Conservation (phyloP, 139 green algal species). For the Zygnema circumcarinatum region DNA sequence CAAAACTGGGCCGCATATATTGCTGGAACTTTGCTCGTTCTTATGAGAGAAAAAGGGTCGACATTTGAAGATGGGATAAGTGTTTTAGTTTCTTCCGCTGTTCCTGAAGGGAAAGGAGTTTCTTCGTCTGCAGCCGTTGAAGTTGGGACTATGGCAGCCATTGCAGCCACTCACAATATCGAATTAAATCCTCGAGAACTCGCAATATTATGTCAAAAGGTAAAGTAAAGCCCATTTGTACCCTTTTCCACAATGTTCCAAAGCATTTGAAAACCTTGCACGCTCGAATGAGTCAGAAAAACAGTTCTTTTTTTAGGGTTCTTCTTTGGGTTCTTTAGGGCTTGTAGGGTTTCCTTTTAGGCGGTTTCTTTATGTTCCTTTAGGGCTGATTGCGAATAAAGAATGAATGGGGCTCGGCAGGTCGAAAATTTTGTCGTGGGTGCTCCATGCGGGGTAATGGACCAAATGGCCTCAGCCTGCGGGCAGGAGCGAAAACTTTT, state of each 20-base stretch:
- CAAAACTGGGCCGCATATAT: constrained; percentile 89
- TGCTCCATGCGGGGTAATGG: constrained; percentile 95
- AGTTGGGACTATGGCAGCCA: constrained; percentile 62
- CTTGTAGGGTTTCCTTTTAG: neutral
- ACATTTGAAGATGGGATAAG: constrained; percentile 46
- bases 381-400: neutral
- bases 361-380: neutral
- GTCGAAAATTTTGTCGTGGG: constrained; percentile 93
- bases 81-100: constrained; percentile 78
- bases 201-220: constrained; percentile 83
- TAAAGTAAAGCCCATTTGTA: neutral
- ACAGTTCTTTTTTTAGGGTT: too few species aligned
- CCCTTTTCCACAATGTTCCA: neutral
- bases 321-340: too few species aligned
- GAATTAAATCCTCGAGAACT: constrained; percentile 60
- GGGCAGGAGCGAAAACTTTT: constrained; percentile 78
- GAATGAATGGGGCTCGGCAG: too few species aligned
- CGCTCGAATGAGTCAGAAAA: too few species aligned
- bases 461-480: constrained; percentile 85
- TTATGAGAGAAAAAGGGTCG: constrained; percentile 73
- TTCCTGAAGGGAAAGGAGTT: constrained; percentile 94
- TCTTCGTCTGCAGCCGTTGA: constrained; percentile 89
- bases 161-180: constrained; percentile 70
- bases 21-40: constrained; percentile 82
- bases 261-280: neutral